phyloP scores from a whole-genome alignment of 2,329 filamentous ascomycete species.

The Arachnopeziza araneosa region DNA sequence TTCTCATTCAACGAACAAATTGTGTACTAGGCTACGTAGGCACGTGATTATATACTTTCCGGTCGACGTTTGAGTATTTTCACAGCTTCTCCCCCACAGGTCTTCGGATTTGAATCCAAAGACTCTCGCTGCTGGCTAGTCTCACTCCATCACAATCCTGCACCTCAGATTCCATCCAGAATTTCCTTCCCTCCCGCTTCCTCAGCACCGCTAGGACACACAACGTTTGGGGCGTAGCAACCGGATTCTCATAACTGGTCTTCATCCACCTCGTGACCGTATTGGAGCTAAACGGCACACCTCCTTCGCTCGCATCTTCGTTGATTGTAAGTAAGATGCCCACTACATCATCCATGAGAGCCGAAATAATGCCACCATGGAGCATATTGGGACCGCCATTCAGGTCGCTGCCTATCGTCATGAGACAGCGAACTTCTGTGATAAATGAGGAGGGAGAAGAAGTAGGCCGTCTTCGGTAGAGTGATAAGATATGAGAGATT shows the following conservation, averaged over 20 bases:
- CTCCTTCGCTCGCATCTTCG: conserved; percentile 9
- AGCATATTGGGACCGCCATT: conserved; percentile 47
- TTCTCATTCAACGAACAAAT: too few relatives aligned
- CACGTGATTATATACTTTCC: neutral
- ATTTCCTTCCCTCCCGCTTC: conserved; percentile 47
- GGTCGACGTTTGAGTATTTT: too few relatives aligned
- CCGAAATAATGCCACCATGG: conserved; percentile 54
- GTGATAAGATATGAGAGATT: conserved; percentile 40
- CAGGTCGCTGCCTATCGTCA: conserved; percentile 43
- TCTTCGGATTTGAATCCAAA: conserved; percentile 36
- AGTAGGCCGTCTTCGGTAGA: conserved; percentile 34
- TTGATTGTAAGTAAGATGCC: conserved; percentile 41
- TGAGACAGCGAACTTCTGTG: conserved; percentile 13
- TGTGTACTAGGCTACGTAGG: too few relatives aligned
- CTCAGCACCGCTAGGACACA: conserved; percentile 39
- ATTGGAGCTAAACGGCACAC: neutral
- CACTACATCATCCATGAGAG: conserved; percentile 54
- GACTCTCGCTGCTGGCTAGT: conserved; percentile 44
- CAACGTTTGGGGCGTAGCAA: conserved; percentile 43
- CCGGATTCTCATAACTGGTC: conserved; percentile 45
- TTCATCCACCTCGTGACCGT: conserved; percentile 49
- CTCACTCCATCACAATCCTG: conserved; percentile 38
- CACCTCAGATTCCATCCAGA: conserved; percentile 41
- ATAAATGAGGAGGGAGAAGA: conserved; percentile 2
- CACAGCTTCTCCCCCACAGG: neutral